A percentile compares a stretch with the other conserved stretches of the same genome.
Evolutionary conservation across 2,329 filamentous ascomycete genomes (phyloP).

Genomic region (Cytospora leucostoma): DNA sequence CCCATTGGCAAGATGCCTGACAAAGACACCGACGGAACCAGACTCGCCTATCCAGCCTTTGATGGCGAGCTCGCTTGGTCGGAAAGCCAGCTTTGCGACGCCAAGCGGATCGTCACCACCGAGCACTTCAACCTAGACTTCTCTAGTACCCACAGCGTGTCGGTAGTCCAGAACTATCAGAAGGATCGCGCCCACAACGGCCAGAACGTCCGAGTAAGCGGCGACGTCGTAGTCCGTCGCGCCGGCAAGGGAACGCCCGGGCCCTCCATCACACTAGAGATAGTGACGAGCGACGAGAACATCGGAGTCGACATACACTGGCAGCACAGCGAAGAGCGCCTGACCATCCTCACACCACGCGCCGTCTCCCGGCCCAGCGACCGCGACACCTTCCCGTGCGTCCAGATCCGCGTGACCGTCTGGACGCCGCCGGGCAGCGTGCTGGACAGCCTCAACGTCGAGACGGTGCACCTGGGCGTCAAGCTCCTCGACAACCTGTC

Average conservation of each 20-base stretch:
- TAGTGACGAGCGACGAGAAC: slow-evolving; percentile 47
- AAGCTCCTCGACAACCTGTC: slow-evolving; percentile 44
- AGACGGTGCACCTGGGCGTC: slow-evolving; percentile 43
- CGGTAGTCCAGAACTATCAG: slow-evolving; percentile 42
- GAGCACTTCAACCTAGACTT: slow-evolving; percentile 41
- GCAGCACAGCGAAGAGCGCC: slow-evolving; percentile 39
- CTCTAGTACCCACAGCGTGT: slow-evolving; percentile 39
- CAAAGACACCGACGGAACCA: slow-evolving; percentile 27
- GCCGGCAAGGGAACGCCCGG: slow-evolving; percentile 36
- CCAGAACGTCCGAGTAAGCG: slow-evolving; percentile 43
- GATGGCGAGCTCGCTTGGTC: slow-evolving; percentile 32
- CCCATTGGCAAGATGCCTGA: slow-evolving; percentile 24
- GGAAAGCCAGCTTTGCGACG: slow-evolving; percentile 29
- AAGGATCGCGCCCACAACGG: slow-evolving; percentile 31
- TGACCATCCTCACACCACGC: slow-evolving; percentile 45
- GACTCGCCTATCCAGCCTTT: slow-evolving; percentile 34
- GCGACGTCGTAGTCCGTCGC: slow-evolving; percentile 49
- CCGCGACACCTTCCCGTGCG: slow-evolving; percentile 41
- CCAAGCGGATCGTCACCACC: slow-evolving; percentile 32
- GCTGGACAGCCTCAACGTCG: slow-evolving; percentile 42
- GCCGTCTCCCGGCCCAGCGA: slow-evolving; percentile 30
- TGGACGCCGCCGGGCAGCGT: slow-evolving; percentile 46
- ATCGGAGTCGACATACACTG: slow-evolving; percentile 40
- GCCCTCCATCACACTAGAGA: slow-evolving; percentile 47
- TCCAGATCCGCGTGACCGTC: slow-evolving; percentile 50